Evolutionary conservation across 257 asterid genomes (phyloP), one percentile per base, ranked within the genome.

Genomic region (Asclepias syriaca): DNA sequence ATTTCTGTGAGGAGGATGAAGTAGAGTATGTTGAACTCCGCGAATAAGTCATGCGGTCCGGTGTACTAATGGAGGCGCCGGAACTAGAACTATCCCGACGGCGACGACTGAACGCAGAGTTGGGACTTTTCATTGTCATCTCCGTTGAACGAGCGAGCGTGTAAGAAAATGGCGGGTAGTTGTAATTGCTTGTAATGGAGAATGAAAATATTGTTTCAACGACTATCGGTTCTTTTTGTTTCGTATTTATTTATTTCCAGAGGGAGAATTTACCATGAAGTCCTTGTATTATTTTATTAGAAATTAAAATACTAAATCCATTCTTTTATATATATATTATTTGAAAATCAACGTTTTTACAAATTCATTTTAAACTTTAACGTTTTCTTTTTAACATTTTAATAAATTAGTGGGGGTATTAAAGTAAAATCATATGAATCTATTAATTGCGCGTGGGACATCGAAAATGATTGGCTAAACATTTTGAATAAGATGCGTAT

Each of bases 131-230:
- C 96, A 87, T 88, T 68, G 74, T 19, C 66, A 68, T 39, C 18
- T 8, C 69, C 34, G 51, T 50, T 48, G 37, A 65, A 81, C 64
- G 70, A 69, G 72, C 66, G 74, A 69, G 74, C 59, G 76, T 69
- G 83, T 50, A 63, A 59, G 77, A 50, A 68, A 75, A 70, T 82
- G 93, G 91, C 88, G 91, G 87, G 93, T 75, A 80, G 77, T 46
- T 78, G 75, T 43, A 69, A 69, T 29, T 24, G 56, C 19, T 37
- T 18, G 72, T 53, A 71, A 56, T 63, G 50, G 78, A 65, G 45
- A 59, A 27, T 74, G 64, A 56, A 39, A 56, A 32, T 55, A 29
- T 78, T 5, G 34, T 58, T 77, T 78, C 81, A 82, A 74, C 82
- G 78, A 74, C 77, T 57, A 14, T 22, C 83, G 74, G 74, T 83